Evolutionary conservation across 805 yeast species (phyloP), one percentile per base, ranked within the genome.

Genomic region (Candida coleopterorum): DNA sequence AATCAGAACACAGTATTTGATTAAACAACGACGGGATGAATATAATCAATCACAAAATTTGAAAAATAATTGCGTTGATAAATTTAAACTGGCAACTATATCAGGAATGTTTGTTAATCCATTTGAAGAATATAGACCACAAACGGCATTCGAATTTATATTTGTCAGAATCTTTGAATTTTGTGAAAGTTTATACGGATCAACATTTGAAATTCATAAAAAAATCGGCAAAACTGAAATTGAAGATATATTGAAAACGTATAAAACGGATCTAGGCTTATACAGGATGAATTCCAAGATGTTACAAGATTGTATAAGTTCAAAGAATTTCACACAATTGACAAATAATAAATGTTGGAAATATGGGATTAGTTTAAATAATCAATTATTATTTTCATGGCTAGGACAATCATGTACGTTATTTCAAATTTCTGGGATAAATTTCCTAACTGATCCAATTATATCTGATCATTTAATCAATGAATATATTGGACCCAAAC

Each of bases 51-150:
- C n/a, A 10, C 22, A 24, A 12, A 14, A 11, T n/a, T 25, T 23
- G 28, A 22, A 25, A 28, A 34, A 38, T 14, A 26, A 41, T 9
- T 47, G 39, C n/a, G 35, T 41, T 17, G 50, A 46, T 26, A 56
- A 51, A 41, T 67, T 60, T 49, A 51, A 43, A 35, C 60, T 68
- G n/a, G 67, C 64, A 5, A 58, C 57, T 2, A 56, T 86, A 1
- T 72, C 74, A 14, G 96, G 97, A 8, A 67, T 88, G 47, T 90
- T 76, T 60, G 93, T 86, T 40, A 90, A 90, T 50, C 97, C 97
- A 2, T 90, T 90, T 55, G 72, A 73, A 12, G 96, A 90, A 53
- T 90, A 90, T 54, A 70, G 97, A 35, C 83, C 87, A 6, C 97
- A 89, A 58, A 87, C 96, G 0, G 68, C 86, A 7, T 84, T 84